Evolutionary conservation across 371 early-diverging fungal species (phyloP).

Genomic region (Nosema muscidifuracis): DNA sequence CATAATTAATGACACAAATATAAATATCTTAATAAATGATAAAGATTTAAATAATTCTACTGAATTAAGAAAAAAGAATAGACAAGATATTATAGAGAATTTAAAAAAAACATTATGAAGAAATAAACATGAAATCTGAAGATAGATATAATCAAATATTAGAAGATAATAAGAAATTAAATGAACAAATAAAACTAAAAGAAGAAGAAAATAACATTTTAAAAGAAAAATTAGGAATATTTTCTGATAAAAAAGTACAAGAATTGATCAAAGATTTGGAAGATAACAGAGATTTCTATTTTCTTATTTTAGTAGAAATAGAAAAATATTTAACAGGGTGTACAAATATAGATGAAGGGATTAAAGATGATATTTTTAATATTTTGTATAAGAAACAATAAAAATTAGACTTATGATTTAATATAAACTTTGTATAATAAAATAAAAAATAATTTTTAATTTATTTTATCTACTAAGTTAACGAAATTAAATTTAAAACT

Average conservation of each 20-base stretch:
- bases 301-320: slow-evolving; percentile 36
- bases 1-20: no score
- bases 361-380: slow-evolving; percentile 24
- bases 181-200: neutral
- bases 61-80: neutral
- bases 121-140: neutral
- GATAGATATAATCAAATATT: neutral
- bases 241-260: slow-evolving; percentile 16
- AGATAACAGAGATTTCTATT: slow-evolving; percentile 50
- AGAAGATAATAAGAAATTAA: slow-evolving; percentile 12
- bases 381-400: slow-evolving; percentile 32
- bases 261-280: slow-evolving; percentile 33
- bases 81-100: slow-evolving; percentile 2
- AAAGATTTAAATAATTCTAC: no score
- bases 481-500: no score
- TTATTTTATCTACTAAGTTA: no score
- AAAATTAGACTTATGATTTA: no score
- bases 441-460: no score
- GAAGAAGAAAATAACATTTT: neutral
- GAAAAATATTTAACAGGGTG: slow-evolving; percentile 31
- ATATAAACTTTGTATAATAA: no score
- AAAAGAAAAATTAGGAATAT: neutral
- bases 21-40: no score
- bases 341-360: slow-evolving; percentile 1
- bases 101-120: neutral